phyloP scores from a whole-genome alignment of 345 rosid species.

The Hypericum perforatum region DNA sequence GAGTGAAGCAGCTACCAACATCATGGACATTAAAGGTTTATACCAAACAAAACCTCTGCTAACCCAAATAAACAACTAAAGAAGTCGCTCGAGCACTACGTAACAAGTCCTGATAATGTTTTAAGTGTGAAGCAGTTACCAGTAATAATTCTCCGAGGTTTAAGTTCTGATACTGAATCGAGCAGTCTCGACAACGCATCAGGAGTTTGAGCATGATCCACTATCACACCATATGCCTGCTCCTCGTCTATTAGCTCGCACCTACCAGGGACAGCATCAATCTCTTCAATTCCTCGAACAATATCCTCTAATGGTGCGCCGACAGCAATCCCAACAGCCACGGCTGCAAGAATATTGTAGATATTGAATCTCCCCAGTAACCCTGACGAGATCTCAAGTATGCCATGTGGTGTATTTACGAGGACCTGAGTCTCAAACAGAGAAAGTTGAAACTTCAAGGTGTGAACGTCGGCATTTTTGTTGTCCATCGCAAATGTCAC shows the following conservation, averaged over 20 bases:
- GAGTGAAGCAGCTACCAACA: no score
- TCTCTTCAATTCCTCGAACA: conserved; percentile 90
- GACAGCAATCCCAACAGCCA: conserved; percentile 91
- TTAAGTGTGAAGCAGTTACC: conserved; percentile 28
- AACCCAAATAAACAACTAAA: no score
- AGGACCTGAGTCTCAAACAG: conserved; percentile 86
- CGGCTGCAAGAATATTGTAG: conserved; percentile 83
- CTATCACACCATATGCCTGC: conserved; percentile 89
- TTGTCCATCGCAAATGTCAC: conserved; percentile 84
- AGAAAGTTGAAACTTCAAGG: conserved; percentile 80
- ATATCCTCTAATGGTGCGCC: conserved; percentile 91
- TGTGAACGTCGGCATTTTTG: conserved; percentile 76
- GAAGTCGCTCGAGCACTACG: no score
- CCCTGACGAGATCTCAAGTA: conserved; percentile 85
- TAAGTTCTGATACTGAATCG: conserved; percentile 82
- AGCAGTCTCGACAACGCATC: conserved; percentile 76
- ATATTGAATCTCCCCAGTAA: conserved; percentile 79
- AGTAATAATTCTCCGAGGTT: conserved; percentile 73
- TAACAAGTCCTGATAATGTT: no score
- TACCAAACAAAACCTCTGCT: no score
- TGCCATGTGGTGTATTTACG: conserved; percentile 81
- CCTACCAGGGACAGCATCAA: conserved; percentile 91
- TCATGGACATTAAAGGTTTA: no score
- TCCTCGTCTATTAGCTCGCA: conserved; percentile 91
- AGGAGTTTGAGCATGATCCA: conserved; percentile 77